A percentile compares a stretch with the other conserved stretches of the same genome.
These are phyloP conservation scores for Boletellus sp. DNA, from an alignment of 768 basidiomycete species.

Conservation along the genomic window DNA sequence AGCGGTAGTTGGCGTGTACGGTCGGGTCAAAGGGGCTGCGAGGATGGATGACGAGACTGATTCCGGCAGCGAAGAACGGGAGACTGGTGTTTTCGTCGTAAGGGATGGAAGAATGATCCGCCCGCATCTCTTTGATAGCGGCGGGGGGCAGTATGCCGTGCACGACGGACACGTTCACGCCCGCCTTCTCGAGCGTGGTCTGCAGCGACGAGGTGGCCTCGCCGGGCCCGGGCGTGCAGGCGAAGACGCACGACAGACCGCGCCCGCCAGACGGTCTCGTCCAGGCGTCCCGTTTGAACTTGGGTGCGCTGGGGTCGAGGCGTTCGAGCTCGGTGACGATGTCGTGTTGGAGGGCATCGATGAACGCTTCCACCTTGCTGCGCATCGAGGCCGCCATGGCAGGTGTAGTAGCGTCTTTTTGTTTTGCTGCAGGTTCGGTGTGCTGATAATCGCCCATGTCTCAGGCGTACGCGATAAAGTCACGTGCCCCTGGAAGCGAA, in stretches of 20 bases:
- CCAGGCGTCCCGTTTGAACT: slow-evolving; percentile 83
- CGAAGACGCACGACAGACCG: slow-evolving; percentile 83
- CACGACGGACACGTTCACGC: slow-evolving; percentile 92
- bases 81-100: slow-evolving; percentile 58
- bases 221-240: slow-evolving; percentile 35
- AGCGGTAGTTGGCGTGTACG: slow-evolving; percentile 94
- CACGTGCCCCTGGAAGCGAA: slow-evolving; percentile 16
- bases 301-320: slow-evolving; percentile 66
- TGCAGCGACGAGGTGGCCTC: slow-evolving; percentile 33
- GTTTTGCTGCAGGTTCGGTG: background rate
- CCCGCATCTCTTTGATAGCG: slow-evolving; percentile 92
- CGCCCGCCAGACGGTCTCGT: slow-evolving; percentile 62
- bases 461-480: slow-evolving; percentile 15
- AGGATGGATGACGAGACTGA: slow-evolving; percentile 92
- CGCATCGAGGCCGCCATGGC: slow-evolving; percentile 53
- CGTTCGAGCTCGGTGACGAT: slow-evolving; percentile 77
- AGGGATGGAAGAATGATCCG: slow-evolving; percentile 79
- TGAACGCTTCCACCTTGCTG: slow-evolving; percentile 69
- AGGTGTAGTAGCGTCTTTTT: too few relatives aligned
- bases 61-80: slow-evolving; percentile 91
- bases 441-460: background rate
- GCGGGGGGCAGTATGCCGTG: slow-evolving; percentile 83
- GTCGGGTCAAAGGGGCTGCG: slow-evolving; percentile 92
- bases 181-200: slow-evolving; percentile 87
- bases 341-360: slow-evolving; percentile 69